These are phyloP conservation scores for Mallotus repandus DNA, from an alignment of 441 rosid species.

Conservation along the genomic window DNA sequence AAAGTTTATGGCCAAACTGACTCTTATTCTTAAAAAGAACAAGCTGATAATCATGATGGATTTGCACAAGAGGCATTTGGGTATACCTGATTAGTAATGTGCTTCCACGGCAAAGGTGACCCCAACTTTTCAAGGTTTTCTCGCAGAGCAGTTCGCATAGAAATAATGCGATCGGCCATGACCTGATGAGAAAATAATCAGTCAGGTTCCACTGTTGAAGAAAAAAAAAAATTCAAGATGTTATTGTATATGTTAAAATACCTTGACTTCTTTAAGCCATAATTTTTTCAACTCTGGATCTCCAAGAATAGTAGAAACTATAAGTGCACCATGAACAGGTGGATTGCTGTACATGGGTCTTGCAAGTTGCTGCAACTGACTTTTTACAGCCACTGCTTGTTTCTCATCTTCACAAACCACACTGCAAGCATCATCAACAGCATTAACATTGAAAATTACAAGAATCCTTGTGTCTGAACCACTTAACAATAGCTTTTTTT, in stretches of 20 bases:
- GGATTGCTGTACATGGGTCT: slow-evolving; percentile 99
- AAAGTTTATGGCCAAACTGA: too few species aligned
- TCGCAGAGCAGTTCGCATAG: slow-evolving; percentile 72
- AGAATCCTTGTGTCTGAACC: not conserved
- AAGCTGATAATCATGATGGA: not conserved
- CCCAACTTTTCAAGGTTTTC: slow-evolving; percentile 84
- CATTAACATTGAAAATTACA: slow-evolving; percentile 7
- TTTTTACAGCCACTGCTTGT: slow-evolving; percentile 79
- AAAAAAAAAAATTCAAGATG: not conserved
- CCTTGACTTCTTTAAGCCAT: slow-evolving; percentile 96
- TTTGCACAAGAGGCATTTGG: not conserved
- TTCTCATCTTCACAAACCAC: slow-evolving; percentile 82
- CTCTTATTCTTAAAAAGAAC: not conserved
- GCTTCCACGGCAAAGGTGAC: slow-evolving; percentile 83
- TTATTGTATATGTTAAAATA: slow-evolving; percentile 26
- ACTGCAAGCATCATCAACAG: slow-evolving; percentile 40
- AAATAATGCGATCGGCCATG: slow-evolving; percentile 94
- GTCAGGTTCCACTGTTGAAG: slow-evolving; percentile 9
- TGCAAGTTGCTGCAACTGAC: slow-evolving; percentile 95
- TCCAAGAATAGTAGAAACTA: slow-evolving; percentile 79
- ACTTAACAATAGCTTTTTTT: too few species aligned
- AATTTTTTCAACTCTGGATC: slow-evolving; percentile 72
- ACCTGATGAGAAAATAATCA: slow-evolving; percentile 37
- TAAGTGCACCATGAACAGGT: slow-evolving; percentile 84
- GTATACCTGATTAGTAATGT: slow-evolving; percentile 78